Evolutionary conservation across 148 eudicot species (phyloP), one percentile per base, ranked within the genome.

Genomic region (Dysphania ambrosioides): DNA sequence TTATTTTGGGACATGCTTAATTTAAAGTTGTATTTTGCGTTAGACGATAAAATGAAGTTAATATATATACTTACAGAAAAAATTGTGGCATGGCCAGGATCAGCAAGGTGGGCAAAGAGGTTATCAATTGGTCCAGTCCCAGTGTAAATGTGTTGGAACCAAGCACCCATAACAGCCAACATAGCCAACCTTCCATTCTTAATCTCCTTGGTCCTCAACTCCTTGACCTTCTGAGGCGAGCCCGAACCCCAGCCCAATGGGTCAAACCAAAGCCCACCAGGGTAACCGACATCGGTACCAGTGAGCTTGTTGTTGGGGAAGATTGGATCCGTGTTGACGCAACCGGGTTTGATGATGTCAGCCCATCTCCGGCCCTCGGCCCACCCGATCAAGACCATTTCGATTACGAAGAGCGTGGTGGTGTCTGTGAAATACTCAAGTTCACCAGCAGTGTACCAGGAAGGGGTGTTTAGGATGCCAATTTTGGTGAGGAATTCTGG

Each of bases 321-420:
- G 72, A 90, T 95, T 4, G 97, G 99, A 84, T 95, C 97, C 0
- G 97, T 92, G 89, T 92, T 92, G 11, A 95, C 97, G 26, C 85
- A 83, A 7, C 97, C 99, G 0, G 99, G 99, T 77, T 92, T 92
- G 75, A 95, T 40, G 72, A 95, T 95, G 79, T 95, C 97, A 0
- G 98, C 98, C 98, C 96, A 95, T 75, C 99, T 79, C 3, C 99
- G 81, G 34, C 99, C 99, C 85, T 95, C 97, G 12, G 97, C 99
- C 99, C 99, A 92, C 2, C 99, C 99, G 1, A 95, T 92, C 49
- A 95, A 80, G 24, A 92, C 55, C 65, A 95, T 81, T 83, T 95
- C 97, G 18, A 90, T 74, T 5, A 92, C 40, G 84, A 95, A 95
- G 21, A 95, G 91, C 0, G 97, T 95, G 42, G 99, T 95, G 40